Evolutionary conservation across 2,329 filamentous ascomycete species (phyloP).

Genomic region (Cladobotryum mycophilum): DNA sequence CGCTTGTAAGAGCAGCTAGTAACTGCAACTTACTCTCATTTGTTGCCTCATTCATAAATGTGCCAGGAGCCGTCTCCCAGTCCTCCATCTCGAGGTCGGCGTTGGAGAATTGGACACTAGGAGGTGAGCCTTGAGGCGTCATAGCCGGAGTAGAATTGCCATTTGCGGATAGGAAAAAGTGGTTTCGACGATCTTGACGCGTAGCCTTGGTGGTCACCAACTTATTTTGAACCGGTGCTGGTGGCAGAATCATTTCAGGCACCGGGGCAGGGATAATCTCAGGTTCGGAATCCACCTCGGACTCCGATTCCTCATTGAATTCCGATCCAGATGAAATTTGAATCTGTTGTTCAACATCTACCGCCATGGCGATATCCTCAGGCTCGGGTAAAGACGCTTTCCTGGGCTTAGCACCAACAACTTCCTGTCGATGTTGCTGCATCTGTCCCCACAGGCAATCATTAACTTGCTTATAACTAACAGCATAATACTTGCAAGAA

Average conservation of each 20-base stretch:
- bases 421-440: background rate
- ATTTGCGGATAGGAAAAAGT: no score
- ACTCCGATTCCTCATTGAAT: background rate
- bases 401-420: background rate
- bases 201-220: background rate
- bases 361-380: background rate
- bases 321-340: background rate
- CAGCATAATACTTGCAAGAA: slow-evolving; percentile 24
- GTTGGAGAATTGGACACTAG: background rate
- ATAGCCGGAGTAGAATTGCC: no score
- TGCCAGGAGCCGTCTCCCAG: slow-evolving; percentile 41
- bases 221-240: background rate
- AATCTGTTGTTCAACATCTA: background rate
- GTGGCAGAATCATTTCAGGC: background rate
- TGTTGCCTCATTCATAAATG: slow-evolving; percentile 24
- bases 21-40: slow-evolving; percentile 29
- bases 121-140: background rate
- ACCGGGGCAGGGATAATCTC: background rate
- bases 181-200: no score
- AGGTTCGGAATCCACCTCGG: background rate
- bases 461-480: slow-evolving; percentile 19
- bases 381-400: background rate
- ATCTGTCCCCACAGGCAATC: slow-evolving; percentile 20
- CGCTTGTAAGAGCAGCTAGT: background rate
- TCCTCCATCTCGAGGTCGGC: slow-evolving; percentile 32